Percentiles rank a stretch among this genome's conserved stretches.
phyloP scores from a whole-genome alignment of 441 rosid species.

The Aleurites moluccanus region DNA sequence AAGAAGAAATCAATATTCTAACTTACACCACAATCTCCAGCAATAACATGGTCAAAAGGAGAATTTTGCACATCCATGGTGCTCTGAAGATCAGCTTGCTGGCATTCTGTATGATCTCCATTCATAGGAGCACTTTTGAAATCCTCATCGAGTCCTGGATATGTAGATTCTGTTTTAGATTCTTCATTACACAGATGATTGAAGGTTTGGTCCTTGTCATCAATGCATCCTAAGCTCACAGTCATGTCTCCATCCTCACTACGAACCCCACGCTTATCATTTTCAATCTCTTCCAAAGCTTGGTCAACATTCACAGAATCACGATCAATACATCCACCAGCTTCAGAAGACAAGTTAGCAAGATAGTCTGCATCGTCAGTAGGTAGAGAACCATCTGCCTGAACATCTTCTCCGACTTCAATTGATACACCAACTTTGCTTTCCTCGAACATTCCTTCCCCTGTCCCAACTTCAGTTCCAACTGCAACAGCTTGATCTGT shows the following conservation, averaged over 20 bases:
- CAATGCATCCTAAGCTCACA: constrained; percentile 35
- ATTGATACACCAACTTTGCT: constrained; percentile 37
- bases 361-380: constrained; percentile 29
- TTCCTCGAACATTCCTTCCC: constrained; percentile 47
- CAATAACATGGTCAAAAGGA: constrained; percentile 30
- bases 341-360: constrained; percentile 36
- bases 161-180: constrained; percentile 23
- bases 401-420: constrained; percentile 36
- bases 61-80: constrained; percentile 40
- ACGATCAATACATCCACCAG: constrained; percentile 31
- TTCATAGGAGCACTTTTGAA: constrained; percentile 26
- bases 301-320: constrained; percentile 38
- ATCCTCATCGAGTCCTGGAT: constrained; percentile 32
- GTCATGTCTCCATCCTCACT: constrained; percentile 34
- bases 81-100: constrained; percentile 40
- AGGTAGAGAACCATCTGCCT: constrained; percentile 32
- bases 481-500: constrained; percentile 30
- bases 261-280: constrained; percentile 22
- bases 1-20: constrained; percentile 9
- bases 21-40: constrained; percentile 56
- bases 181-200: constrained; percentile 39
- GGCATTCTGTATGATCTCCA: constrained; percentile 33
- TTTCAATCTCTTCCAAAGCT: constrained; percentile 36
- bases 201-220: constrained; percentile 34
- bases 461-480: constrained; percentile 43